phyloP scores from a whole-genome alignment of 306 rosid genomes.

The Cicer chorassanicum region DNA sequence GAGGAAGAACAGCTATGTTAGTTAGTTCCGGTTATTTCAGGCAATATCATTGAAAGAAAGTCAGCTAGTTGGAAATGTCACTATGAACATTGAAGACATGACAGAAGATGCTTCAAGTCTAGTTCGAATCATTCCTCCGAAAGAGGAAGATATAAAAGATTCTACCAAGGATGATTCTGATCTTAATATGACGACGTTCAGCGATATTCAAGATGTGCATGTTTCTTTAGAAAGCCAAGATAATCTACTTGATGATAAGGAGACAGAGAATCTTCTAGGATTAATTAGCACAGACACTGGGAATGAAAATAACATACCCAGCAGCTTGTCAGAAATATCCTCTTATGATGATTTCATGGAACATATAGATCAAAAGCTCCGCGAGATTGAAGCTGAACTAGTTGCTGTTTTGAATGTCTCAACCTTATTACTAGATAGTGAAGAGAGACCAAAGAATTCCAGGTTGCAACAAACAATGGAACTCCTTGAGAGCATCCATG shows the following conservation, averaged over 20 bases:
- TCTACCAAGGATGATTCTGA: slow-evolving; percentile 36
- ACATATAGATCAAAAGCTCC: slow-evolving; percentile 66
- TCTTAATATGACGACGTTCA: slow-evolving; percentile 39
- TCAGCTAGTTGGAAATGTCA: slow-evolving; percentile 74
- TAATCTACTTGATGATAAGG: slow-evolving; percentile 45
- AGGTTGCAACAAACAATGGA: slow-evolving; percentile 73
- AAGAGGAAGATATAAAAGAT: slow-evolving; percentile 53
- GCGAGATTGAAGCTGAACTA: slow-evolving; percentile 76
- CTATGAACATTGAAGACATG: slow-evolving; percentile 61
- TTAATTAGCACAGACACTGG: slow-evolving; percentile 29
- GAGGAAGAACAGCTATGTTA: slow-evolving; percentile 3
- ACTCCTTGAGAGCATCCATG: slow-evolving; percentile 71
- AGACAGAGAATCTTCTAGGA: slow-evolving; percentile 44
- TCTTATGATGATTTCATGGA: slow-evolving; percentile 71
- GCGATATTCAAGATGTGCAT: slow-evolving; percentile 50
- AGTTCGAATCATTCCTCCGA: slow-evolving; percentile 72
- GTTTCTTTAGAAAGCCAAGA: slow-evolving; percentile 47
- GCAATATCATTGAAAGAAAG: slow-evolving; percentile 82
- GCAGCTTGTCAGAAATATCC: slow-evolving; percentile 54
- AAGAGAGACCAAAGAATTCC: slow-evolving; percentile 61
- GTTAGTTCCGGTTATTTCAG: slow-evolving; percentile 49
- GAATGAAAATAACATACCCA: slow-evolving; percentile 50
- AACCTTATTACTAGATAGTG: slow-evolving; percentile 57
- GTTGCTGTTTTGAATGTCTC: slow-evolving; percentile 68
- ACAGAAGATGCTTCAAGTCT: slow-evolving; percentile 58